A percentile compares a stretch with the other conserved stretches of the same genome.
Evolutionary conservation across 164 flowering plant species (phyloP).

Genomic region (Pachysandra terminalis): DNA sequence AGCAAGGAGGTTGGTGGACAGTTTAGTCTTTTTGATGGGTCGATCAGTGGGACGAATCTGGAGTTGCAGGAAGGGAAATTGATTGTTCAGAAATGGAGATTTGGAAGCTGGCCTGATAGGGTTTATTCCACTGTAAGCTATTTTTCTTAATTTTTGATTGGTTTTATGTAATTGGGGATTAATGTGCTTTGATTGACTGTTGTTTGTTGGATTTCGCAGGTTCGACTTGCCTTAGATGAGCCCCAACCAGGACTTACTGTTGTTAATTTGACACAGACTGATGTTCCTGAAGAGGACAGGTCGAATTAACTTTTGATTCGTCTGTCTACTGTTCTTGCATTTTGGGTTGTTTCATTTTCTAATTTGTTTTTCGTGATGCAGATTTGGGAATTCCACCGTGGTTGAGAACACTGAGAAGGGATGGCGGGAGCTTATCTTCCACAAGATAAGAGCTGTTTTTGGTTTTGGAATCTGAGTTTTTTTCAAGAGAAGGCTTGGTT

Average conservation of each 20-base stretch:
- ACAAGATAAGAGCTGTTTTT: constrained; percentile 77
- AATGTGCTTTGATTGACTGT: not conserved
- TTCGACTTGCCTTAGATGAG: constrained; percentile 63
- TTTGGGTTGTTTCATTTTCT: not conserved
- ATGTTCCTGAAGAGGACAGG: constrained; percentile 95
- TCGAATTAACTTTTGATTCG: constrained; percentile 18
- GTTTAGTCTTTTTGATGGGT: constrained; percentile 84
- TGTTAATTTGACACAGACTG: constrained; percentile 58
- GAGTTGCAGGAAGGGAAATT: constrained; percentile 87
- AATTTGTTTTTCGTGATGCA: constrained; percentile 22
- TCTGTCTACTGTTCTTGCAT: not conserved
- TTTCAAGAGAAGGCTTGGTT: not conserved
- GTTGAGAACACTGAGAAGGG: constrained; percentile 94
- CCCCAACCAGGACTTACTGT: constrained; percentile 72
- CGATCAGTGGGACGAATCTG: constrained; percentile 72
- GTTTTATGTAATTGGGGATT: not conserved
- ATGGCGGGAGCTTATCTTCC: constrained; percentile 86
- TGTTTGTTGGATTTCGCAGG: constrained; percentile 38
- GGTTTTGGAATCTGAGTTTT: constrained; percentile 62
- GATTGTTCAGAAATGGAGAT: constrained; percentile 95
- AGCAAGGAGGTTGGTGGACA: constrained; percentile 90
- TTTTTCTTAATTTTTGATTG: not conserved
- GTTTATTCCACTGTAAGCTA: constrained; percentile 59
- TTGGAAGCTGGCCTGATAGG: constrained; percentile 94
- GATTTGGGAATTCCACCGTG: constrained; percentile 90